Base-by-base conservation (phyloP, 441 rosid genomes). In the Mallotus japonicus region DNA sequence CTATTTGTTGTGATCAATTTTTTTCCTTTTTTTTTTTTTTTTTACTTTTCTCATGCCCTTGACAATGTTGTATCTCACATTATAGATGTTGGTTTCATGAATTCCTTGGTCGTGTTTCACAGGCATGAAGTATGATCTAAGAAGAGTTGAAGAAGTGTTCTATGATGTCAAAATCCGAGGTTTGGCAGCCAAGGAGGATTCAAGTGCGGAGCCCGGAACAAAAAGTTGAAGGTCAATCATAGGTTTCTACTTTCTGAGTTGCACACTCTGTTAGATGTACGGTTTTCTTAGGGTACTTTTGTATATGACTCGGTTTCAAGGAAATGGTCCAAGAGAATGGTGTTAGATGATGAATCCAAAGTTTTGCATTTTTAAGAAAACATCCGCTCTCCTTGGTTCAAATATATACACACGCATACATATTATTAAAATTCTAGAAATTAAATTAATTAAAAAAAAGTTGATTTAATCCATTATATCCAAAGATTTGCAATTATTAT, bases 101-200 rank as follows among this genome's bases (percentile, higher is more conserved):
- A 68, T 67, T 73, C 50, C 42, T 15, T 73, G 4, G 37, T 62
- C 61, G 46, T 49, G 14, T 62, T 37, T 72, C 22, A 53, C 82
- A 90, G 97, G 97, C 67, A 77, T 94, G 92, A 94, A 90, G 62
- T 90, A 94, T 76, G 97, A 94, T 76, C 73, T 92, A 16, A 72
- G 88, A 73, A 90, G 86, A 75, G 97, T 92, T 0, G 97, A 94
- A 81, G 97, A 92, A 84, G 92, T 90, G 16, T 78, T 83, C 78
- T 92, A 90, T 28, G 97, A 92, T 77, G 97, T 92, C 1, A 94
- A 92, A 87, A 92, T 94, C 76, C 80, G 97, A 77, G 92, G 93
- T 17, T 82, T 94, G 82, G 74, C 81, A 15, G 78, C 84, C 32
- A 79, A 59, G 55, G 89, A 78, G 8, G 87, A 87, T 69, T 67